Percentiles rank a stretch among this genome's conserved stretches.
phyloP scores from a whole-genome alignment of 768 basidiomycete species.

The Russula ochroleuca region DNA sequence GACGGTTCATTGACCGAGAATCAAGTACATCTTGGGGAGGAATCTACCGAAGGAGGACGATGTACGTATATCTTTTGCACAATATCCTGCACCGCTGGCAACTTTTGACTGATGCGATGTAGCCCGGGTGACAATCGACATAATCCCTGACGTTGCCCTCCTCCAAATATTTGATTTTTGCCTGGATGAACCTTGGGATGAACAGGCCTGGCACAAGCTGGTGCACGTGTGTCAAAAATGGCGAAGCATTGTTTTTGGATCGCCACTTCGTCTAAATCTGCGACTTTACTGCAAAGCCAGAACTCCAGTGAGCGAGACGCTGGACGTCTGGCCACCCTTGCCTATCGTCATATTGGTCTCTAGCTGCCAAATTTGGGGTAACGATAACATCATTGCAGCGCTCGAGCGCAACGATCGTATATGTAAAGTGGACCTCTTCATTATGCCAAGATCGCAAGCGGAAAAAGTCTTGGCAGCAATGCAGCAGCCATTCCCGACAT shows the following conservation, averaged over 20 bases:
- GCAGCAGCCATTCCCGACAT: neutral
- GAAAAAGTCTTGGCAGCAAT: neutral
- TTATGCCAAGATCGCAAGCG: too few relatives aligned
- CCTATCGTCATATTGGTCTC: neutral
- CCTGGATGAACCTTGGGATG: neutral
- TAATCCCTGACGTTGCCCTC: neutral
- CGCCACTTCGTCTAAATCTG: neutral
- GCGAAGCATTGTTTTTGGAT: neutral
- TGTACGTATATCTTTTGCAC: too few relatives aligned
- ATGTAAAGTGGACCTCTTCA: neutral
- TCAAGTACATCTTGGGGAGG: too few relatives aligned
- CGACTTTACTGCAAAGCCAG: neutral
- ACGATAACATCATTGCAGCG: neutral
- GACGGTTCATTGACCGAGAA: too few relatives aligned
- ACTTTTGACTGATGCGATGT: neutral
- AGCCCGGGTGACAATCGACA: neutral
- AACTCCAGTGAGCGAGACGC: neutral
- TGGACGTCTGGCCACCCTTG: neutral
- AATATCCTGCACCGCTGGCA: too few relatives aligned
- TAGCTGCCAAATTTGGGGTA: neutral
- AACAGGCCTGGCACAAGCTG: neutral
- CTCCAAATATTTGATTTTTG: neutral
- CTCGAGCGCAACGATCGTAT: neutral
- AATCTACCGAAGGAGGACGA: too few relatives aligned
- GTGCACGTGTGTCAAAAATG: neutral